A percentile compares a stretch with the other conserved stretches of the same genome.
These are phyloP conservation scores for Fusarium sp. DNA, from an alignment of 2,329 filamentous ascomycete species.

Conservation along the genomic window DNA sequence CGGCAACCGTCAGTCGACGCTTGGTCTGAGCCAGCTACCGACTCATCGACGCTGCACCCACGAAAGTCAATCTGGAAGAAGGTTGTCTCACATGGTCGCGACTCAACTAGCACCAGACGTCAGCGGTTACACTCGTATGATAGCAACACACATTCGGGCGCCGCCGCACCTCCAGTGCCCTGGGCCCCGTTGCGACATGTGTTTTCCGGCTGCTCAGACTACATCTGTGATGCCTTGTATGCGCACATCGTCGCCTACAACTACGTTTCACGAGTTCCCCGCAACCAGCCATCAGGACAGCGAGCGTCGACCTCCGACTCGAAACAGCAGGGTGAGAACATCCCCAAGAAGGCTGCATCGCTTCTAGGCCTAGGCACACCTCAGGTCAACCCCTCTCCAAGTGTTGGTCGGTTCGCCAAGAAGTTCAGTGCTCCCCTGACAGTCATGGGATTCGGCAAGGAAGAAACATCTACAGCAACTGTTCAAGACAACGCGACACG, in stretches of 20 bases:
- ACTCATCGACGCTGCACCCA: constrained; percentile 18
- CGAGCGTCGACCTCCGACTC: constrained; percentile 22
- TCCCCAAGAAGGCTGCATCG: constrained; percentile 63
- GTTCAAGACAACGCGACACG: constrained; percentile 50
- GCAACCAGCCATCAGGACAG: constrained; percentile 31
- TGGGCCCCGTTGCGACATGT: constrained; percentile 61
- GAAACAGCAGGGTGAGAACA: constrained; percentile 46
- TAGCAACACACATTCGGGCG: constrained; percentile 14
- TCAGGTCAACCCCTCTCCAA: constrained; percentile 26
- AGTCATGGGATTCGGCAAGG: constrained; percentile 40
- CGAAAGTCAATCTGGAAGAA: constrained; percentile 51
- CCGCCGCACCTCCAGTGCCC: constrained; percentile 42
- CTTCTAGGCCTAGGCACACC: constrained; percentile 58
- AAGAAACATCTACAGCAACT: constrained; percentile 39
- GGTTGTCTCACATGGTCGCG: constrained; percentile 46
- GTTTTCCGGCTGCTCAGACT: constrained; percentile 62
- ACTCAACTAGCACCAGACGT: constrained; percentile 24
- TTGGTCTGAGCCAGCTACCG: constrained; percentile 29
- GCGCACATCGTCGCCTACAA: constrained; percentile 69
- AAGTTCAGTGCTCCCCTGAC: constrained; percentile 42
- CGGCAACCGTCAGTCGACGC: constrained; percentile 51
- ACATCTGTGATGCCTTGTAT: constrained; percentile 67
- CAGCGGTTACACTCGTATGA: constrained; percentile 29
- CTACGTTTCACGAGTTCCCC: constrained; percentile 57
- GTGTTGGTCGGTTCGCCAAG: constrained; percentile 38